These are phyloP conservation scores for Backusella luteola DNA, from an alignment of 192 early-diverging fungal genomes.

Conservation along the genomic window DNA sequence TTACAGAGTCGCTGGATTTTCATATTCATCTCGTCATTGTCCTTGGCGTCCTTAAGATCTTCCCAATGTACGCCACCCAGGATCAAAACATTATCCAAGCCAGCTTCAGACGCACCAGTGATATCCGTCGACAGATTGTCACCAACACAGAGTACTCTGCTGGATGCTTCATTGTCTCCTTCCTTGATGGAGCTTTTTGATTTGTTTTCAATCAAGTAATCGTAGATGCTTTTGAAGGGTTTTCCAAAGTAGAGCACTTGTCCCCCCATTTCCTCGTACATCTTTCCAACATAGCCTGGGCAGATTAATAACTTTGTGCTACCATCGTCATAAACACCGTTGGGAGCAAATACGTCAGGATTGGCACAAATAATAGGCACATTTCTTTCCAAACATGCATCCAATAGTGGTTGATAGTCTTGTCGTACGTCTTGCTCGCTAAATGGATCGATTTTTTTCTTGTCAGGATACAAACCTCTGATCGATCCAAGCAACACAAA, in stretches of 20 bases:
- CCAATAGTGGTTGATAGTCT: conserved; percentile 24
- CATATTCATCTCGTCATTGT: conserved; percentile 1
- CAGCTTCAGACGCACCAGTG: conserved; percentile 23
- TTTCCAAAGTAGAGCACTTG: conserved; percentile 36
- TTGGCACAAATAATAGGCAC: conserved; percentile 34
- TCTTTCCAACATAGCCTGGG: conserved; percentile 24
- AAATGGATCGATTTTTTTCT: background rate
- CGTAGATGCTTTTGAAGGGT: conserved; percentile 29
- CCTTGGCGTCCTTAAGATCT: conserved; percentile 10
- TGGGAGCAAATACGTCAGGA: conserved; percentile 32
- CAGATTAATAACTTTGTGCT: conserved; percentile 13
- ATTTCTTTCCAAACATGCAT: background rate
- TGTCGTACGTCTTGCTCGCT: conserved; percentile 7
- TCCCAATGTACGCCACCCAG: conserved; percentile 25
- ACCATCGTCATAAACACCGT: conserved; percentile 24
- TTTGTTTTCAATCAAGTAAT: conserved; percentile 14
- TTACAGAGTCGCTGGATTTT: conserved; percentile 12
- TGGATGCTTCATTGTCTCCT: background rate
- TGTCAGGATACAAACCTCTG: background rate
- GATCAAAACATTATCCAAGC: conserved; percentile 26
- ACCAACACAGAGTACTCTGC: conserved; percentile 23
- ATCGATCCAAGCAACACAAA: conserved; percentile 31
- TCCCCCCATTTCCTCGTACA: conserved; percentile 32
- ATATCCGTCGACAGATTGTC: conserved; percentile 33
- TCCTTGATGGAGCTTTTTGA: background rate